Conservation (phyloP, 2,329 filamentous ascomycete genomes). For the Scopulariopsis brevicaulis region DNA sequence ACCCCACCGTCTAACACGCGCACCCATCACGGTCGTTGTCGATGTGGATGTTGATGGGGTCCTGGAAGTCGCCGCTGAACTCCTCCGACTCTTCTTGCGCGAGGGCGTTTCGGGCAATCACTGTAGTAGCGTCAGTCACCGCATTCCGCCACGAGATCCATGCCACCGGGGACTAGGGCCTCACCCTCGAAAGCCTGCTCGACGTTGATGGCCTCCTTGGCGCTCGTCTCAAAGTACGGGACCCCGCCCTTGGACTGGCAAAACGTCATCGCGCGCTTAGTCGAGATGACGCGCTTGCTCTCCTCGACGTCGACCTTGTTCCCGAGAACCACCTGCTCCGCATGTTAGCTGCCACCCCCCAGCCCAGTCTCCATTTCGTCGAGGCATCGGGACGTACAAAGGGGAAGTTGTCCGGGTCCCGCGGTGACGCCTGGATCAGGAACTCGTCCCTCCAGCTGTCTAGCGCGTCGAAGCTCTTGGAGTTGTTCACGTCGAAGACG, state of each 20-base stretch:
- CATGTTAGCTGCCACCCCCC: neutral
- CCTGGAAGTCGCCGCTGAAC: slow-evolving; percentile 93
- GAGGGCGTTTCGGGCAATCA: slow-evolving; percentile 90
- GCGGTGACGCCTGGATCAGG: slow-evolving; percentile 88
- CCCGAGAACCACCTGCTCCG: slow-evolving; percentile 72
- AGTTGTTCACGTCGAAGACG: slow-evolving; percentile 97
- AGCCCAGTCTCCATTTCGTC: neutral
- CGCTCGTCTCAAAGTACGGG: slow-evolving; percentile 98
- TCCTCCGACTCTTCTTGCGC: slow-evolving; percentile 97
- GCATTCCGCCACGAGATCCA: neutral
- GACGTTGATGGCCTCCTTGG: slow-evolving; percentile 97
- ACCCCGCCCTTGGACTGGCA: slow-evolving; percentile 97
- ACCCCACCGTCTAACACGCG: slow-evolving; percentile 54
- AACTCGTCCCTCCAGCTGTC: slow-evolving; percentile 99
- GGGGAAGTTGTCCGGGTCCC: slow-evolving; percentile 94
- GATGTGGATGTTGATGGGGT: slow-evolving; percentile 96
- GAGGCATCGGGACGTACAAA: slow-evolving; percentile 55
- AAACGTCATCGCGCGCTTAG: slow-evolving; percentile 92
- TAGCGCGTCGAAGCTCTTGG: slow-evolving; percentile 96
- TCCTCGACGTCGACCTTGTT: slow-evolving; percentile 99
- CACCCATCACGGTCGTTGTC: slow-evolving; percentile 90
- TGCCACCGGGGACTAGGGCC: slow-evolving; percentile 8
- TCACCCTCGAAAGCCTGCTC: slow-evolving; percentile 66
- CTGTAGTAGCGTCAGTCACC: slow-evolving; percentile 28
- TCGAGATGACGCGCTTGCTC: slow-evolving; percentile 92